Evolutionary conservation across 352 stramenopile genomes (phyloP), one percentile per base, ranked within the genome.

Genomic region (Pythium apleroticum): DNA sequence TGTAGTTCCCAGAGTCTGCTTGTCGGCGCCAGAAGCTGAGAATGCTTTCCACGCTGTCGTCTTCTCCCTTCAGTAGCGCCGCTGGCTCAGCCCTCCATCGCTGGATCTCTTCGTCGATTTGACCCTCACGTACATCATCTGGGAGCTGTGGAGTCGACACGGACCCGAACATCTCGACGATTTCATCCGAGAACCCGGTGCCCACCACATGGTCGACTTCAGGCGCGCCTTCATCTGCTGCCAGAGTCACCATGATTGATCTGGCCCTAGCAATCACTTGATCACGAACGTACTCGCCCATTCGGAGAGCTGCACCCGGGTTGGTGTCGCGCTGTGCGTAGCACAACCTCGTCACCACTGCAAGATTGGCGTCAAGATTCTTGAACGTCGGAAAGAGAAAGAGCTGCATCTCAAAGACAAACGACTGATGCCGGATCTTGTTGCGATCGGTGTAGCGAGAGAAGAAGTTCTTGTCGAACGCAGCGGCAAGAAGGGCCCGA

Each of bases 381-480:
- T 68, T 68, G 31, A 46, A 62, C 4, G 27, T 49, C 2, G 61
- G 53, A 19, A 46, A 20, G 7, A 68, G 53, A 10, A 60, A 12
- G 0, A 57, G 41, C 12, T 68, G 61, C 30, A 58, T 50, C 25
- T 68, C 61, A 27, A 68, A 62, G 0, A 68, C 60, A 12, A 53
- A 58, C 3, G 27, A 46, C 10, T 39, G 30, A 2, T 50, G 41
- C 3, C 28, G 39, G 1, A 53, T 24, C n/a, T 33, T 37, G 20
- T 1, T 20, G 27, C n/a, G 22, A 11, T 43, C 31, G 3, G 27
- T 25, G 45, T 68, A 68, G 2, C 41, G 28, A 0, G n/a, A 31
- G 43, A 68, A 68, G 12, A 63, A 68, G 15, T 46, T 30, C 31
- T 46, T 46, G 24, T 68, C 30, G 15, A 68, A 60, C 11, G 61